Percentiles rank a stretch among this genome's conserved stretches.
Evolutionary conservation across 345 rosid genomes (phyloP).

Genomic region (Bruguiera parviflora): DNA sequence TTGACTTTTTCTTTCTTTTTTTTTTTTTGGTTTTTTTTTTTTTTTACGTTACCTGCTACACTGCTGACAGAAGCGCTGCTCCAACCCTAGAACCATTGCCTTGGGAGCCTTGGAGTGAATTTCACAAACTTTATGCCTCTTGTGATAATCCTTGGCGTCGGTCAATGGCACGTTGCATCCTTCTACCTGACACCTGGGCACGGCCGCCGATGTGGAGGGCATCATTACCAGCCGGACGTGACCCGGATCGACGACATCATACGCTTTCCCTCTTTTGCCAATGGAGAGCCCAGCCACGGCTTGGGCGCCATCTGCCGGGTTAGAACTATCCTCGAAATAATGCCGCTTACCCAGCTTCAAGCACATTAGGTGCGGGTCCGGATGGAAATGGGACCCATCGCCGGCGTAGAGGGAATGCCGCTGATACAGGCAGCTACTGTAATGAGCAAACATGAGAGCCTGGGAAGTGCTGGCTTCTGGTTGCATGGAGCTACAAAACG

Average conservation of each 20-base stretch:
- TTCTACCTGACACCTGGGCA: constrained; percentile 71
- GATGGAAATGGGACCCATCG: constrained; percentile 31
- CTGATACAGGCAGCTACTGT: background rate
- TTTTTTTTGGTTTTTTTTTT: no score
- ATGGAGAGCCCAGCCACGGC: constrained; percentile 9
- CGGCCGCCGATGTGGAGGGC: constrained; percentile 20
- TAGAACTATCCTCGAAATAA: constrained; percentile 37
- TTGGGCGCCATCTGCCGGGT: background rate
- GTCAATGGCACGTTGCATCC: constrained; percentile 61
- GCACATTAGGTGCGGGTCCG: constrained; percentile 52
- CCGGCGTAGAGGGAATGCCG: constrained; percentile 30
- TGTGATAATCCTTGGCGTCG: constrained; percentile 67
- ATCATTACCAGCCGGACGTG: constrained; percentile 2
- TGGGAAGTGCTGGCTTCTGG: constrained; percentile 10
- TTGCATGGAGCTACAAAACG: background rate
- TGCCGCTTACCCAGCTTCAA: constrained; percentile 56
- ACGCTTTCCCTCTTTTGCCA: constrained; percentile 36
- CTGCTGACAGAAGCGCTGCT: constrained; percentile 86
- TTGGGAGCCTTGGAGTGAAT: constrained; percentile 69
- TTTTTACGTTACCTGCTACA: constrained; percentile 61
- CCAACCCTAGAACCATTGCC: constrained; percentile 59
- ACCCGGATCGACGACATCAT: constrained; percentile 8
- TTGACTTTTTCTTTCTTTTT: no score
- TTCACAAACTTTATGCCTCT: constrained; percentile 80
- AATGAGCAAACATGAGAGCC: constrained; percentile 23